These are phyloP conservation scores for Tolypocladium ovalisporum DNA, from an alignment of 2,329 filamentous ascomycete genomes.

Conservation along the genomic window DNA sequence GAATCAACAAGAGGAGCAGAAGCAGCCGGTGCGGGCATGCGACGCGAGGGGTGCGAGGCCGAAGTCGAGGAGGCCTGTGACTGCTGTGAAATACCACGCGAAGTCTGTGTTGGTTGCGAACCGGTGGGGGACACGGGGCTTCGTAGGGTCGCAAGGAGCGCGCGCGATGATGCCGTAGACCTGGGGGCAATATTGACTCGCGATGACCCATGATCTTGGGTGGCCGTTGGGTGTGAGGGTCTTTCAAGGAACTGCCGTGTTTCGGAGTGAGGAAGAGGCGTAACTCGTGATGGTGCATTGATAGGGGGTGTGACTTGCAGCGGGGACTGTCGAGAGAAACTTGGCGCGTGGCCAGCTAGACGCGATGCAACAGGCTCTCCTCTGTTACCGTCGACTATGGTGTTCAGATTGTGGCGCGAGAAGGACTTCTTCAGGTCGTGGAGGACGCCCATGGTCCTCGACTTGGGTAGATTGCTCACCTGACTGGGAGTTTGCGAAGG, in stretches of 20 bases:
- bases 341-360: background rate
- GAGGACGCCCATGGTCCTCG: conserved; percentile 32
- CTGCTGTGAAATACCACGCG: background rate
- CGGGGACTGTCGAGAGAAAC: background rate
- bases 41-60: background rate
- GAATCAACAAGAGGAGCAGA: background rate
- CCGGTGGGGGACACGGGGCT: background rate
- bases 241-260: background rate
- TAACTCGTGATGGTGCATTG: background rate
- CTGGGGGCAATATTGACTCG: background rate
- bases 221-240: background rate
- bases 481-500: background rate
- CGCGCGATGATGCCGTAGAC: background rate
- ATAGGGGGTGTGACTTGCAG: background rate
- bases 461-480: conserved; percentile 26
- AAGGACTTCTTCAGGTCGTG: conserved; percentile 34
- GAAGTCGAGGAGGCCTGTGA: background rate
- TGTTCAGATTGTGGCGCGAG: conserved; percentile 20
- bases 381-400: background rate
- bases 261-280: background rate
- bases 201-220: background rate
- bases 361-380: background rate
- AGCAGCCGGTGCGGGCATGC: background rate
- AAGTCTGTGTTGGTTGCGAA: background rate
- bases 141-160: background rate